Percentiles rank a stretch among this genome's conserved stretches.
These are phyloP conservation scores for Rhamnella rubrinervis DNA, from an alignment of 331 rosid species.

Conservation along the genomic window DNA sequence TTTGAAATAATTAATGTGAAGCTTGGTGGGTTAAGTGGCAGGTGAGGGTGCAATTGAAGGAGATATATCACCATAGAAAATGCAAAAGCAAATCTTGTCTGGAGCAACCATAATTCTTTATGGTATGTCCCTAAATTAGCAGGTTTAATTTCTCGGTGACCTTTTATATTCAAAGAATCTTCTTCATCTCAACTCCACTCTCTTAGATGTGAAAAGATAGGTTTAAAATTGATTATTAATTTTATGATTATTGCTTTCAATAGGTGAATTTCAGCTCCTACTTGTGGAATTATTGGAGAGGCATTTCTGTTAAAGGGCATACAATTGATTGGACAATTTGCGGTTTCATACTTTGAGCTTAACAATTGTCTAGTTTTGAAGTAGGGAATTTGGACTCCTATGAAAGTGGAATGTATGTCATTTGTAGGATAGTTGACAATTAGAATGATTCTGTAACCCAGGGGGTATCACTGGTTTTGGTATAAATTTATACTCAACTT, in stretches of 20 bases:
- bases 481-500: slow-evolving; percentile 13
- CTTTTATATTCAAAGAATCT: slow-evolving; percentile 12
- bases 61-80: slow-evolving; percentile 40
- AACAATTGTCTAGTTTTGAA: slow-evolving; percentile 17
- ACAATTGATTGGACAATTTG: slow-evolving; percentile 32
- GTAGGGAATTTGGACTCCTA: slow-evolving; percentile 28
- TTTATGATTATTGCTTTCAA: slow-evolving; percentile 32
- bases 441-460: slow-evolving; percentile 18
- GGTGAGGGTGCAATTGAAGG: slow-evolving; percentile 54
- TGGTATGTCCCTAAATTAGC: slow-evolving; percentile 42
- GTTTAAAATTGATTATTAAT: slow-evolving; percentile 28
- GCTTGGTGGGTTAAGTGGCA: slow-evolving; percentile 59
- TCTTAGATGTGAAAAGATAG: slow-evolving; percentile 27
- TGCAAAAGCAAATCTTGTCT: slow-evolving; percentile 26
- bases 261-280: slow-evolving; percentile 48
- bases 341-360: slow-evolving; percentile 30
- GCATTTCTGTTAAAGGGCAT: slow-evolving; percentile 34
- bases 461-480: slow-evolving; percentile 9
- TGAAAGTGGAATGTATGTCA: slow-evolving; percentile 27
- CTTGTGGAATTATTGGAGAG: slow-evolving; percentile 41
- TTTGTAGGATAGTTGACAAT: slow-evolving; percentile 14
- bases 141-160: slow-evolving; percentile 19
- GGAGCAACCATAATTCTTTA: slow-evolving; percentile 27
- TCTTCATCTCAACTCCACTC: slow-evolving; percentile 22
- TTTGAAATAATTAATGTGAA: slow-evolving; percentile 45